phyloP scores from a whole-genome alignment of 73 alveolate genomes.

The Paramecium octaurelia region DNA sequence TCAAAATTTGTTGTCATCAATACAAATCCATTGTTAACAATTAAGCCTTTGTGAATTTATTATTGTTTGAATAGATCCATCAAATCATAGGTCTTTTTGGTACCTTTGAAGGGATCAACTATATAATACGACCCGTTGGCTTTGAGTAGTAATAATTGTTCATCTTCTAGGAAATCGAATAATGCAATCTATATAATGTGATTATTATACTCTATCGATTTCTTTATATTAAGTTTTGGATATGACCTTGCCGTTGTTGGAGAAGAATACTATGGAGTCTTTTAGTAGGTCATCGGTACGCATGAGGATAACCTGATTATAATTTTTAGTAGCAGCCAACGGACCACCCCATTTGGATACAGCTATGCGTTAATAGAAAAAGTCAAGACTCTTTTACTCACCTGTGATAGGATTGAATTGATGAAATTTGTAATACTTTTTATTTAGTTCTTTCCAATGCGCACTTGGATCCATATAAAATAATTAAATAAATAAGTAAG shows the following conservation, averaged over 20 bases:
- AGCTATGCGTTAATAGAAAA: background rate
- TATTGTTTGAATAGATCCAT: background rate
- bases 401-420: conserved; percentile 48
- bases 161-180: conserved; percentile 57
- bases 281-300: background rate
- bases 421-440: conserved; percentile 42
- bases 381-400: conserved; percentile 4
- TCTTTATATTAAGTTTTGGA: conserved; percentile 9
- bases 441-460: conserved; percentile 20
- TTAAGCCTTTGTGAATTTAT: background rate
- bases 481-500: background rate
- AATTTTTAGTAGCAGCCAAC: conserved; percentile 51
- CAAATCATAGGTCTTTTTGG: background rate
- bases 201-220: background rate
- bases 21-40: conserved; percentile 56
- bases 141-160: conserved; percentile 16
- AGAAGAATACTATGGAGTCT: conserved; percentile 42
- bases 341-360: conserved; percentile 63
- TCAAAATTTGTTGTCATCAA: conserved; percentile 21
- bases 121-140: conserved; percentile 25
- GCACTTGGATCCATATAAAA: conserved; percentile 37
- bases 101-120: conserved; percentile 53
- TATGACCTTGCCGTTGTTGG: conserved; percentile 43
- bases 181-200: background rate
- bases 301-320: background rate